Conservation (phyloP, 2,329 filamentous ascomycete genomes). For the Aspergillus nomiae region DNA sequence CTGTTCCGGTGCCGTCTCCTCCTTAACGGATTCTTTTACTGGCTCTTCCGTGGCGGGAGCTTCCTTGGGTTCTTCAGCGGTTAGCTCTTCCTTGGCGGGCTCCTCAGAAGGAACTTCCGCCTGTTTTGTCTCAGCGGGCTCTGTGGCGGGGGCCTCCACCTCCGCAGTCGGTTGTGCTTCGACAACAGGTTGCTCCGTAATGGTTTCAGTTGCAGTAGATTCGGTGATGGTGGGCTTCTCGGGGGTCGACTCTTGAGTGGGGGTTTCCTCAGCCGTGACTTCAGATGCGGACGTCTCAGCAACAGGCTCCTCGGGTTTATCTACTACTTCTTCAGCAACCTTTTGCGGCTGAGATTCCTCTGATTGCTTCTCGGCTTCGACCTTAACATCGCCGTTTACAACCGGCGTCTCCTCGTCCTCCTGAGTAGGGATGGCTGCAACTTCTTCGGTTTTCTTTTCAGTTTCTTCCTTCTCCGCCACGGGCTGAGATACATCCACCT, state of each 20-base stretch:
- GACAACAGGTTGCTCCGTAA: not conserved
- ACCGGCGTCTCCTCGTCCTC: not conserved
- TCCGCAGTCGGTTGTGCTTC: not conserved
- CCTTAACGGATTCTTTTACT: not conserved
- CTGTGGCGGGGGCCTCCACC: not conserved
- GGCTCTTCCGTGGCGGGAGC: not conserved
- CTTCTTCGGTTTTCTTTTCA: slow-evolving; percentile 8
- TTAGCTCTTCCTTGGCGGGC: not conserved
- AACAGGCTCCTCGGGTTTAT: slow-evolving; percentile 8
- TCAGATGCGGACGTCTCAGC: slow-evolving; percentile 10
- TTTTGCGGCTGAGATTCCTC: slow-evolving; percentile 12
- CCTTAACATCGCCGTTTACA: slow-evolving; percentile 4
- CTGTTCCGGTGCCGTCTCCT: not conserved
- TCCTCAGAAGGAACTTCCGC: not conserved
- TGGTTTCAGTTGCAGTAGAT: not conserved
- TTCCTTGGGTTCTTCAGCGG: not conserved
- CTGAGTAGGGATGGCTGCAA: not conserved
- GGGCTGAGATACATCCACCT: slow-evolving; percentile 1
- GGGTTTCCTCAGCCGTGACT: slow-evolving; percentile 1
- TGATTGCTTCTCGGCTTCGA: slow-evolving; percentile 2
- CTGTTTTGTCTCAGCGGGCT: not conserved
- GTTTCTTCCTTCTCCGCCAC: not conserved
- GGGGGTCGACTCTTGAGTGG: not conserved
- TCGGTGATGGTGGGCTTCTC: not conserved
- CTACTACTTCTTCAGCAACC: slow-evolving; percentile 1